These are phyloP conservation scores for Balamuthia mandrillaris DNA, from an alignment of 208 protist species.

Conservation along the genomic window DNA sequence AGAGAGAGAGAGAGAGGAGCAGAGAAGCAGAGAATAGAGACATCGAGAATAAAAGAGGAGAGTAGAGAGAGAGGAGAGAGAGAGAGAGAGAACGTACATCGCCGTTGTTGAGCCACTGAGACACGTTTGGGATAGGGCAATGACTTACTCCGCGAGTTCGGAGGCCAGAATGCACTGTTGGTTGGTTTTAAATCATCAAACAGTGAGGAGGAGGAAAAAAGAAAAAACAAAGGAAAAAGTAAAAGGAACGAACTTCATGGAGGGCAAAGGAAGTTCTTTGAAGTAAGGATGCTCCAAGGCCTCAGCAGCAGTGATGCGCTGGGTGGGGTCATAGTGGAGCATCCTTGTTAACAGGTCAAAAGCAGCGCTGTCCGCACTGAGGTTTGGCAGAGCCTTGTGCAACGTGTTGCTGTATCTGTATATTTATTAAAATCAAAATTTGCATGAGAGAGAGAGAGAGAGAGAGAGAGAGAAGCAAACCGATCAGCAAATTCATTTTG, in stretches of 20 bases:
- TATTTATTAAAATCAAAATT: background rate
- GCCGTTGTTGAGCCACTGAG: background rate
- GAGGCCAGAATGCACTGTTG: slow-evolving; percentile 6
- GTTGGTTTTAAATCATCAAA: no score
- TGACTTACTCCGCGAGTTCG: background rate
- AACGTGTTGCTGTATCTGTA: no score
- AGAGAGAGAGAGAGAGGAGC: no score
- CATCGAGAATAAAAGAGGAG: no score
- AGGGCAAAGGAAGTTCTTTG: slow-evolving; percentile 50
- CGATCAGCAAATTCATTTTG: background rate
- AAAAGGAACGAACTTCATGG: slow-evolving; percentile 34
- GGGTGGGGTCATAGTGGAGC: slow-evolving; percentile 46
- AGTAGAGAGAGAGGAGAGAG: no score
- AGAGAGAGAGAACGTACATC: background rate
- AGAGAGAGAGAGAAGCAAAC: background rate
- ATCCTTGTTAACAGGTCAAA: slow-evolving; percentile 7
- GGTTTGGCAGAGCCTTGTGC: background rate
- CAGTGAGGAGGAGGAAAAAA: background rate
- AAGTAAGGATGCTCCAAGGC: slow-evolving; percentile 63
- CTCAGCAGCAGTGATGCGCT: slow-evolving; percentile 47
- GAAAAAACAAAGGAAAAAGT: background rate
- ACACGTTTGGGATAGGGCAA: slow-evolving; percentile 5
- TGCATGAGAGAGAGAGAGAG: background rate
- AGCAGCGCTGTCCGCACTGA: background rate
- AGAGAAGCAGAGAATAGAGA: no score